These are phyloP conservation scores for Helminthosporium solani DNA, from an alignment of 2,329 filamentous ascomycete genomes.

Conservation along the genomic window DNA sequence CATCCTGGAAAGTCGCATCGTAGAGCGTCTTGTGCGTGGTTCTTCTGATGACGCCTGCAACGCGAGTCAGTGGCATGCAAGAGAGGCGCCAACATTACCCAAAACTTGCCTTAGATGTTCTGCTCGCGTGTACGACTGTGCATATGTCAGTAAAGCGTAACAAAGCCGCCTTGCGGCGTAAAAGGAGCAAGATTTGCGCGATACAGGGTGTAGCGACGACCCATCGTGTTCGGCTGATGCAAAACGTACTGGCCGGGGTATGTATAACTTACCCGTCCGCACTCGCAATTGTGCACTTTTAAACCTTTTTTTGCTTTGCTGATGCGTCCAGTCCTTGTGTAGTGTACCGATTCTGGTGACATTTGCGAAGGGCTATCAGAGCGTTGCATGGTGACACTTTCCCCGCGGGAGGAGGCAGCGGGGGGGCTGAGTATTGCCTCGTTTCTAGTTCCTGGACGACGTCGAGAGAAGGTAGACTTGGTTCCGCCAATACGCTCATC, in stretches of 20 bases:
- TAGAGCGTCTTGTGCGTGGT: slow-evolving; percentile 46
- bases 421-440: slow-evolving; percentile 25
- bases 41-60: slow-evolving; percentile 48
- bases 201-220: slow-evolving; percentile 7
- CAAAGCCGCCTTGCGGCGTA: not conserved
- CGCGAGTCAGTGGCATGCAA: slow-evolving; percentile 3
- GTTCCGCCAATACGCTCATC: slow-evolving; percentile 25
- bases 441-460: slow-evolving; percentile 27
- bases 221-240: slow-evolving; percentile 6
- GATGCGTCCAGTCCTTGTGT: slow-evolving; percentile 49
- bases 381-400: slow-evolving; percentile 35
- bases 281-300: slow-evolving; percentile 50
- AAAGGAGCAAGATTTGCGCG: not conserved
- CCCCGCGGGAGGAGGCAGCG: slow-evolving; percentile 29
- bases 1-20: slow-evolving; percentile 45
- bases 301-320: slow-evolving; percentile 51
- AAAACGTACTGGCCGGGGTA: slow-evolving; percentile 1
- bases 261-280: slow-evolving; percentile 46
- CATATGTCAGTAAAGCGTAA: slow-evolving; percentile 18
- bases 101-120: slow-evolving; percentile 48
- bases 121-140: slow-evolving; percentile 49
- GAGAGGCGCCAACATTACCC: not conserved
- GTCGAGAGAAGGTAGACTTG: slow-evolving; percentile 27
- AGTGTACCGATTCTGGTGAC: slow-evolving; percentile 38
- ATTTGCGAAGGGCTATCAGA: slow-evolving; percentile 36